Conservation (phyloP, 2,329 filamentous ascomycete genomes). For the Pyrenochaeta sp. region DNA sequence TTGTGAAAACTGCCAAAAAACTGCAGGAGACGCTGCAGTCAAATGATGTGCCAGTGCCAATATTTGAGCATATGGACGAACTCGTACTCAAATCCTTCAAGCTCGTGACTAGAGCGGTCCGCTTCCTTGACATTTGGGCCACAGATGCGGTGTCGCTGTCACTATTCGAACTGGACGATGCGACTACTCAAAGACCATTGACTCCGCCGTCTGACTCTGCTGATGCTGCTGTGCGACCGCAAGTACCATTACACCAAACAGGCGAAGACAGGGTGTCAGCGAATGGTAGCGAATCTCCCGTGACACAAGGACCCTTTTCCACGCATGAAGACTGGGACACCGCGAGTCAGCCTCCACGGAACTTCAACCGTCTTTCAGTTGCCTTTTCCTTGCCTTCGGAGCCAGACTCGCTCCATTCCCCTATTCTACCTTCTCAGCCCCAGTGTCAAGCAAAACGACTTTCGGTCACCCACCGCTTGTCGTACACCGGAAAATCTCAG, state of each 20-base stretch:
- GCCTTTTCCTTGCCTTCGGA: conserved; percentile 52
- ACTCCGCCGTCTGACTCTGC: conserved; percentile 51
- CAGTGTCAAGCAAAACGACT: conserved; percentile 54
- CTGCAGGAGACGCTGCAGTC: conserved; percentile 75
- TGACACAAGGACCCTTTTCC: conserved; percentile 45
- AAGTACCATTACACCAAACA: conserved; percentile 31
- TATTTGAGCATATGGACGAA: conserved; percentile 85
- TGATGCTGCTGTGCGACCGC: conserved; percentile 41
- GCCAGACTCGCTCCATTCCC: conserved; percentile 43
- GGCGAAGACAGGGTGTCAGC: conserved; percentile 51
- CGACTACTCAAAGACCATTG: conserved; percentile 43
- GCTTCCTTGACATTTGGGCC: conserved; percentile 86
- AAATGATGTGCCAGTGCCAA: conserved; percentile 49
- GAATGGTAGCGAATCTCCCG: conserved; percentile 50
- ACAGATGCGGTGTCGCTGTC: conserved; percentile 64
- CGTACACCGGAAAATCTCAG: conserved; percentile 73
- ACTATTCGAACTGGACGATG: conserved; percentile 43
- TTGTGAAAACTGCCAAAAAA: conserved; percentile 88
- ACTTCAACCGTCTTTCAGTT: conserved; percentile 42
- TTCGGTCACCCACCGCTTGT: conserved; percentile 75
- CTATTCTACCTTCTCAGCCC: conserved; percentile 34
- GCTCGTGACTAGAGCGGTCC: conserved; percentile 88
- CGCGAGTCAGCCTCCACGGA: conserved; percentile 41
- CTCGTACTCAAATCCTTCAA: conserved; percentile 94
- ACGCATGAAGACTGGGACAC: conserved; percentile 38